Evolutionary conservation across 2,329 filamentous ascomycete genomes (phyloP), one percentile per base, ranked within the genome.

Genomic region (Pseudocercospora crystallina): DNA sequence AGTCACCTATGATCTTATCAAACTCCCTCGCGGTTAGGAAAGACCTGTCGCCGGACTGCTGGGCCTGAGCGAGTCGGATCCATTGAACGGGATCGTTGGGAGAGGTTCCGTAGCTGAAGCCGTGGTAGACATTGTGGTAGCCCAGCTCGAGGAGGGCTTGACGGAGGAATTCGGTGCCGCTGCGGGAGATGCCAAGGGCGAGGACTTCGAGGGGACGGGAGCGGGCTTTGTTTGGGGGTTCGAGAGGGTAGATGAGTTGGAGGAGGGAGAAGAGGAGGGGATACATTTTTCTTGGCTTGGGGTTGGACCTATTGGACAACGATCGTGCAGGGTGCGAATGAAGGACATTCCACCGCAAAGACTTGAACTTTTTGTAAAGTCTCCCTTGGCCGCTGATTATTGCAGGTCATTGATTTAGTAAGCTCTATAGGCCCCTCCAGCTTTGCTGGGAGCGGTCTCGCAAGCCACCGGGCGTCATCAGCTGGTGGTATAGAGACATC

Each of bases 101-200:
- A 14, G 42, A 39, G 33, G 13, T 34, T 1, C 42, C 36, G 15
- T 47, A 35, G 14, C 53, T 30, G 52, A 53, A 58, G 34, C 57
- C 57, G 41, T 60, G 58, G 41, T 56, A 57, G 15, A 57, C 49
- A 34, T 53, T 39, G 12, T 45, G 33, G 46, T 57, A 57, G 12
- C 51, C 53, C 33, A 60, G 53, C 1, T 42, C 41, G 12, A 46
- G 15, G 7, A 60, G 51, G 10, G 56, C 58, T 33, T 42, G 29
- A n/a, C 39, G 43, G 14, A 59, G 56, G 13, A 46, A 56, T 13
- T 59, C 56, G 20, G 58, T 60, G 26, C 51, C 58, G 12, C 53
- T 51, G 42, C 58, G 56, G n/a, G 50, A 53, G 34, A 58, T 43
- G 4, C 56, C 58, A n/a, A 60, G 53, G 13, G 47, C 50, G 44